Evolutionary conservation across 2,329 filamentous ascomycete genomes (phyloP), one percentile per base, ranked within the genome.

Genomic region (Pseudogymnoascus sp.): DNA sequence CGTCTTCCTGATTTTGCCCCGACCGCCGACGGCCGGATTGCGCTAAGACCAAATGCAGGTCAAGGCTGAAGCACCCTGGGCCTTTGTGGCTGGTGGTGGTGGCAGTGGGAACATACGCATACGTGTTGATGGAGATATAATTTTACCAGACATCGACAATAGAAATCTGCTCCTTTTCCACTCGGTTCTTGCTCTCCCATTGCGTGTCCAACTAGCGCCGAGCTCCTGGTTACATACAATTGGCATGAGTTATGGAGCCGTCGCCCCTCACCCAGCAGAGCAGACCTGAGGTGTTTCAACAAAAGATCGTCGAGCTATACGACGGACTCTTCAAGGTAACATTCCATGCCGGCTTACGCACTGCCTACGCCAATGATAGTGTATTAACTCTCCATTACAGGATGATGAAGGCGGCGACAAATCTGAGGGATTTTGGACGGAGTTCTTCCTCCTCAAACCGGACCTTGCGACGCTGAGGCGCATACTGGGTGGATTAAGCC

Each of bases 241-340:
- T 47, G 42, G 18, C 42, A 69, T 70, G 63, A 62, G 60, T 34
- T 63, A 96, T 96, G 91, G 91, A 96, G 80, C 83, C 87, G 71
- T 97, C 93, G 74, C 95, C 95, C 68, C 84, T 99, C 74, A 96
- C 93, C 64, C 92, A 96, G 77, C 92, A 97, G 81, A 86, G 86
- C 77, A 86, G 91, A 71, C 95, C 93, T 63, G 89, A 96, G 75
- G 85, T 88, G 42, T 97, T 99, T 75, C 89, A 96, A 77, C 93
- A 90, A 63, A 99, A 99, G 79, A 90, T 99, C 69, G 89, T 96
- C 66, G 83, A 89, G 75, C 85, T 97, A 61, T 99, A 99, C 77
- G 86, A 93, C 71, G 83, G 85, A 68, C 80, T 97, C 18, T 93
- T 97, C 80, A 86, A 86, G 83, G 86, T 88, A 77, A 68, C 75